phyloP scores from a whole-genome alignment of 148 eudicot genomes.

The Selenicereus undatus region DNA sequence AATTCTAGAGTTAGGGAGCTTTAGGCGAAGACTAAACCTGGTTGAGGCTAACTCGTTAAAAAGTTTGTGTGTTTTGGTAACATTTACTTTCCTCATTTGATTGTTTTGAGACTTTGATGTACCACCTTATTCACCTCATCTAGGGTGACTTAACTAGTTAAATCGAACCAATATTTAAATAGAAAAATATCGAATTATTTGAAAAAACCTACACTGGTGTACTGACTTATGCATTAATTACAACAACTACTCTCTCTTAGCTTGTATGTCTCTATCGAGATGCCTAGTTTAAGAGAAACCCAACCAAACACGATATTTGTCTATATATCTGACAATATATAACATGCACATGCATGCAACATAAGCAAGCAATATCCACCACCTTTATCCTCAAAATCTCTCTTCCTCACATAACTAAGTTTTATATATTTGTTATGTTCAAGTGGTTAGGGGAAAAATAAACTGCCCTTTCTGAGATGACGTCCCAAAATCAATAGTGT shows the following conservation, averaged over 20 bases:
- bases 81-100: too few species aligned
- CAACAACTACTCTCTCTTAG: background rate
- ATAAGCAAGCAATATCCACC: background rate
- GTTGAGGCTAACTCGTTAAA: too few species aligned
- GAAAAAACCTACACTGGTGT: too few species aligned
- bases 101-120: too few species aligned
- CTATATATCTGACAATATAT: background rate
- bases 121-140: too few species aligned
- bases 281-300: background rate
- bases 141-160: too few species aligned
- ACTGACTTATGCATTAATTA: too few species aligned
- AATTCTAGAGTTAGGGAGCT: too few species aligned
- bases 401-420: background rate
- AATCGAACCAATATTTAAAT: too few species aligned
- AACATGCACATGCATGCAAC: conserved; percentile 15
- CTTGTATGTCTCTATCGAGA: background rate
- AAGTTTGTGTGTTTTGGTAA: too few species aligned
- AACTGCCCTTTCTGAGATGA: background rate
- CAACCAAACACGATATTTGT: conserved; percentile 3
- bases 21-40: too few species aligned
- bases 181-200: too few species aligned
- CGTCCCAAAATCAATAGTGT: background rate
- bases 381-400: background rate
- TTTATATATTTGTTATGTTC: background rate
- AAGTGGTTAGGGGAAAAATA: background rate